Conservation (phyloP, 176 grass and related monocot genomes). For the Ensete ventricosum region DNA sequence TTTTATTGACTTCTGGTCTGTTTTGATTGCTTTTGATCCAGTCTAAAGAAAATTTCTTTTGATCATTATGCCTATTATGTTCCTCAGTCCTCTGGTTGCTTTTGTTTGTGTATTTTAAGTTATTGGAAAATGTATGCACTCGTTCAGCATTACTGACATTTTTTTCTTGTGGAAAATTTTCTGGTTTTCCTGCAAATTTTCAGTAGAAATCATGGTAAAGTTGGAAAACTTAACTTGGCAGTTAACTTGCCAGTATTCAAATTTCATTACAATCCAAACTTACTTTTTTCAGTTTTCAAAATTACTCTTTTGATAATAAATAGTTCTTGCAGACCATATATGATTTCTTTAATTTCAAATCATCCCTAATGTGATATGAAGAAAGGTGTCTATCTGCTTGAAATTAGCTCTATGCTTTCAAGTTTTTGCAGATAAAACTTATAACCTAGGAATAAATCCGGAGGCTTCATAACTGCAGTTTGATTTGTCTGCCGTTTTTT, state of each 20-base stretch:
- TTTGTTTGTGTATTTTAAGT: neutral
- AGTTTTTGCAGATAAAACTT: neutral
- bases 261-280: neutral
- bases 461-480: conserved; percentile 21
- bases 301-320: neutral
- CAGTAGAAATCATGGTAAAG: neutral
- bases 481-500: conserved; percentile 7
- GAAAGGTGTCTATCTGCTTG: neutral
- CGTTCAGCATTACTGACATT: neutral
- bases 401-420: neutral
- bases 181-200: neutral
- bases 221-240: neutral
- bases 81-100: neutral
- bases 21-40: neutral
- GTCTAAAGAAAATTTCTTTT: too few relatives aligned
- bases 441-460: neutral
- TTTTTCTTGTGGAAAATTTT: neutral
- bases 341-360: neutral
- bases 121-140: neutral
- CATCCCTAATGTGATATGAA: neutral
- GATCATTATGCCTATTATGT: too few relatives aligned
- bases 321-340: too few relatives aligned
- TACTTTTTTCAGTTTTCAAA: neutral
- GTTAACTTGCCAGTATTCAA: neutral
- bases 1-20: neutral